phyloP scores from a whole-genome alignment of 2,329 filamentous ascomycete species.

The Fusarium stilboides region DNA sequence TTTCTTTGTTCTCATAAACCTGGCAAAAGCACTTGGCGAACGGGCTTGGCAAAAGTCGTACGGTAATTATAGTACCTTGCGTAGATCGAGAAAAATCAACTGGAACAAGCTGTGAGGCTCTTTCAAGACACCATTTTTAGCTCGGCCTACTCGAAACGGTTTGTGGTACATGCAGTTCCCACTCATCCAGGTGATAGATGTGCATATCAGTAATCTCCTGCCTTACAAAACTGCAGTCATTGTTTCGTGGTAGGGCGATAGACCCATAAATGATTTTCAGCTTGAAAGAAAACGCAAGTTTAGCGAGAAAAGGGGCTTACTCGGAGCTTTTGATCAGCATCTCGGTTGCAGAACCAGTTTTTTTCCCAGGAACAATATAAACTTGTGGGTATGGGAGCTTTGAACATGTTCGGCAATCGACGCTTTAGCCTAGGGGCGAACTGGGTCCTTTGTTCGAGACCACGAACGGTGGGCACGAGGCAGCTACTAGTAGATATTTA shows the following conservation, averaged over 20 bases:
- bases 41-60: not conserved
- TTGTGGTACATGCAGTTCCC: not conserved
- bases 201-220: constrained; percentile 11
- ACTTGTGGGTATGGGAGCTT: not conserved
- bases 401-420: constrained; percentile 29
- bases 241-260: not conserved
- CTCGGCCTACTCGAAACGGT: constrained; percentile 8
- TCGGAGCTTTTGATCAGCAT: constrained; percentile 10
- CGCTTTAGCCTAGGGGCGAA: constrained; percentile 10
- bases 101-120: constrained; percentile 13
- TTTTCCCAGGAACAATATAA: not conserved
- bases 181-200: constrained; percentile 4
- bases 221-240: not conserved
- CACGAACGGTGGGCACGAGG: not conserved
- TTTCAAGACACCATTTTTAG: not conserved
- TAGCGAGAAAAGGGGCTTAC: constrained; percentile 19
- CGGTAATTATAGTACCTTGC: not conserved
- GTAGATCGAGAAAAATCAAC: constrained; percentile 4
- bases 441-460: constrained; percentile 3
- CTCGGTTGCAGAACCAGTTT: not conserved
- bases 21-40: not conserved
- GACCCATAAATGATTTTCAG: constrained; percentile 18
- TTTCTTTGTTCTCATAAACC: not conserved
- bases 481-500: not conserved
- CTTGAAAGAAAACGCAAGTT: not conserved